These are phyloP conservation scores for Paramarasmius palmivorus DNA, from an alignment of 1,284 basidiomycete genomes.

Conservation along the genomic window DNA sequence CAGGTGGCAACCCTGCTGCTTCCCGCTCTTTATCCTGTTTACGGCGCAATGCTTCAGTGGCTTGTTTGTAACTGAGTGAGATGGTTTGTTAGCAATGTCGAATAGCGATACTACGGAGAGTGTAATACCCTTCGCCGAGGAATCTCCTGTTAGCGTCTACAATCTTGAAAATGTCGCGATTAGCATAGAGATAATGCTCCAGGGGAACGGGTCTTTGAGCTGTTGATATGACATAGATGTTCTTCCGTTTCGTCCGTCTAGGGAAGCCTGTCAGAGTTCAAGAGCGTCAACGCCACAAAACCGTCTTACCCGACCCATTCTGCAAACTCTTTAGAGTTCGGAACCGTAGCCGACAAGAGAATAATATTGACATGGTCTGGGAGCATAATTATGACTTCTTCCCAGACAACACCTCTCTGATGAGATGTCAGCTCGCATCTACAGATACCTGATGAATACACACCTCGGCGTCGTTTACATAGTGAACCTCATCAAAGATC, in stretches of 20 bases:
- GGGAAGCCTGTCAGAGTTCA: constrained; percentile 10
- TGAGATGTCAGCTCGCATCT: constrained; percentile 6
- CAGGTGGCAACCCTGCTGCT: constrained; percentile 85
- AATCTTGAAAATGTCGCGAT: constrained; percentile 90
- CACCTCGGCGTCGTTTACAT: constrained; percentile 99
- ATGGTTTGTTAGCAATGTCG: constrained; percentile 7
- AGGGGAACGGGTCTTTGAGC: constrained; percentile 95
- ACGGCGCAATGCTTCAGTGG: constrained; percentile 83
- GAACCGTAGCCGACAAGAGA: constrained; percentile 95
- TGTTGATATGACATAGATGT: constrained; percentile 99
- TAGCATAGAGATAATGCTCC: constrained; percentile 96
- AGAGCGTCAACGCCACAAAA: neutral
- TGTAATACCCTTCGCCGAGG: constrained; percentile 65
- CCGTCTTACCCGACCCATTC: constrained; percentile 94
- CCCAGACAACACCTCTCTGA: constrained; percentile 99
- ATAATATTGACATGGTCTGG: constrained; percentile 98
- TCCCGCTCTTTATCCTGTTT: constrained; percentile 99
- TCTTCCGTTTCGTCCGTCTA: constrained; percentile 98
- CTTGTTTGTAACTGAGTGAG: constrained; percentile 77
- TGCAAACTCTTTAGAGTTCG: constrained; percentile 98
- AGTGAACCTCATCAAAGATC: constrained; percentile 99
- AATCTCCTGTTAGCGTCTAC: constrained; percentile 87
- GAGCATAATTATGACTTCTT: constrained; percentile 99
- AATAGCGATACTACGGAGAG: constrained; percentile 4
- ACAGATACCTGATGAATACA: constrained; percentile 19